These are phyloP conservation scores for Tagetes patula DNA, from an alignment of 129 eudicot species.

Conservation along the genomic window DNA sequence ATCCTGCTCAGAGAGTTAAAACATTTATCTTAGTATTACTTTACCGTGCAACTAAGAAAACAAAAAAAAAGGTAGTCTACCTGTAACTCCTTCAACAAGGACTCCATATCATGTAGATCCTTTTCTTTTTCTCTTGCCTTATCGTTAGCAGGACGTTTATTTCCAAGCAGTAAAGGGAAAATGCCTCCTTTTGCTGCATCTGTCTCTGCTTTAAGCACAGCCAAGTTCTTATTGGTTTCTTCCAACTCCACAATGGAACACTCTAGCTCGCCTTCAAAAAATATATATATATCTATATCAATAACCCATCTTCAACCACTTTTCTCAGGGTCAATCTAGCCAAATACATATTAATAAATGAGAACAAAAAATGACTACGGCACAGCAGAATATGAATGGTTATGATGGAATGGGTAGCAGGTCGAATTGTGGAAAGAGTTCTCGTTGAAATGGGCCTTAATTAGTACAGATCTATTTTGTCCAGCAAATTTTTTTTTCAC, in stretches of 20 bases:
- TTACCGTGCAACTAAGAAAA: constrained; percentile 14
- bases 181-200: constrained; percentile 66
- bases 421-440: background rate
- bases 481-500: background rate
- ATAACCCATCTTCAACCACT: constrained; percentile 17
- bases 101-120: constrained; percentile 87
- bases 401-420: background rate
- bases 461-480: constrained; percentile 3
- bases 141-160: constrained; percentile 61
- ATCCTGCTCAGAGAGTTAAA: constrained; percentile 50
- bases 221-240: constrained; percentile 69
- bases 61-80: constrained; percentile 32
- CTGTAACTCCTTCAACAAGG: constrained; percentile 67
- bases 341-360: background rate
- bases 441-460: background rate
- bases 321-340: constrained; percentile 9
- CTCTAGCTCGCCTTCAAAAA: constrained; percentile 70
- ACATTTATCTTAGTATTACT: constrained; percentile 16
- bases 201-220: constrained; percentile 66
- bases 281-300: background rate
- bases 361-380: constrained; percentile 2
- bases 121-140: constrained; percentile 66
- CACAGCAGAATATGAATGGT: background rate
- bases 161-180: constrained; percentile 71
- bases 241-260: constrained; percentile 63